A percentile compares a stretch with the other conserved stretches of the same genome.
Evolutionary conservation across 139 green algal genomes (phyloP).

Genomic region (Desmodesmus armatus): DNA sequence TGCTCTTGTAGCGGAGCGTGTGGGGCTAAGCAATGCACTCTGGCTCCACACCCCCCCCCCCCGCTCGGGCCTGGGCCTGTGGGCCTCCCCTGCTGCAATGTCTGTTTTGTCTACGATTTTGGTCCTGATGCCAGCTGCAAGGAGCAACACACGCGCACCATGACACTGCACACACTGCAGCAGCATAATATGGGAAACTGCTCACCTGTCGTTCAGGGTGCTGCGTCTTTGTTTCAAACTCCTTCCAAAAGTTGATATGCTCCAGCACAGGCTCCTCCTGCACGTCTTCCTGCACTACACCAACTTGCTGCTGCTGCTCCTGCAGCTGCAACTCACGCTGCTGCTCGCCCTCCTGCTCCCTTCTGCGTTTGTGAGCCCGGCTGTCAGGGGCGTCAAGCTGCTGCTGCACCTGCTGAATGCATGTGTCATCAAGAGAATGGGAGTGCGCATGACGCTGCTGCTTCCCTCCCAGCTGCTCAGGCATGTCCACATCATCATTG

Average conservation of each 20-base stretch:
- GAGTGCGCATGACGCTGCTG: too few relatives aligned
- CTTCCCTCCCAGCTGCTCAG: not conserved
- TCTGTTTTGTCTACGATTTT: too few relatives aligned
- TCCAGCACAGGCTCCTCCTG: slow-evolving; percentile 39
- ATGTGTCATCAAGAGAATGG: too few relatives aligned
- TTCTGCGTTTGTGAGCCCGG: not conserved
- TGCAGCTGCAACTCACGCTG: not conserved
- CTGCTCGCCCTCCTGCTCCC: not conserved
- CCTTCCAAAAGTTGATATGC: slow-evolving; percentile 78
- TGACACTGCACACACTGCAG: not conserved
- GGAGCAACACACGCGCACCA: not conserved
- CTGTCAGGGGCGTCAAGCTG: not conserved
- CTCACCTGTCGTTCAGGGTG: slow-evolving; percentile 68
- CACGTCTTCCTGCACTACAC: not conserved
- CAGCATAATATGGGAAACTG: not conserved
- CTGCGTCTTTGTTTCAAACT: slow-evolving; percentile 55
- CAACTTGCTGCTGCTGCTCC: not conserved
- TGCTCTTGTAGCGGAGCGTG: not conserved
- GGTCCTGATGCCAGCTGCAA: too few relatives aligned
- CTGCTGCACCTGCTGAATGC: not conserved
- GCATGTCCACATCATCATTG: not conserved
- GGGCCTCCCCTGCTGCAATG: too few relatives aligned
- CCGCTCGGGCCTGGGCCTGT: too few relatives aligned
- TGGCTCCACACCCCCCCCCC: too few relatives aligned
- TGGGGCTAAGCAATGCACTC: not conserved